These are phyloP conservation scores for Saturnispora sekii DNA, from an alignment of 805 yeast species.

Conservation along the genomic window DNA sequence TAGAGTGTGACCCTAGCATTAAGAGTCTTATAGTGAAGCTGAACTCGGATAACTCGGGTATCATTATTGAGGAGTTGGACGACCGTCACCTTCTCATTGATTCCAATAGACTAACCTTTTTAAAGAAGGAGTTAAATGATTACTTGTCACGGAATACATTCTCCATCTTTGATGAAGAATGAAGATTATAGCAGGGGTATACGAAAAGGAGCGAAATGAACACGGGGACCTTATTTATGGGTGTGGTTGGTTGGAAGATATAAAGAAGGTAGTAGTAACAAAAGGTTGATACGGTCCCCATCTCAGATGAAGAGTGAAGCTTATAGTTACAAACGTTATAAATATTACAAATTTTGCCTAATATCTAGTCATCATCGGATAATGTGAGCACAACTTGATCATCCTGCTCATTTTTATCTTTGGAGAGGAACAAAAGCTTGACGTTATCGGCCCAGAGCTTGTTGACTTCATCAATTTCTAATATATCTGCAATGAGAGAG, in stretches of 20 bases:
- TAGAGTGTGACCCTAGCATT: slow-evolving; percentile 79
- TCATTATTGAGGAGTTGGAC: slow-evolving; percentile 70
- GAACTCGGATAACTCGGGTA: slow-evolving; percentile 67
- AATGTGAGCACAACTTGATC: slow-evolving; percentile 1
- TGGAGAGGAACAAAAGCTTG: slow-evolving; percentile 21
- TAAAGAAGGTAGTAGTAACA: not conserved
- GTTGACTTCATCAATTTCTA: slow-evolving; percentile 56
- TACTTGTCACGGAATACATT: slow-evolving; percentile 76
- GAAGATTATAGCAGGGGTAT: slow-evolving; percentile 9
- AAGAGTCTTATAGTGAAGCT: slow-evolving; percentile 76
- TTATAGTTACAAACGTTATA: no score
- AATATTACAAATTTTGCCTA: no score
- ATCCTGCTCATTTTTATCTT: slow-evolving; percentile 5
- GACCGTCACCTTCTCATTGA: slow-evolving; percentile 84
- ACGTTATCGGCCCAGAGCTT: slow-evolving; percentile 28
- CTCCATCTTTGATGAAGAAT: slow-evolving; percentile 73
- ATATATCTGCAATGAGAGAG: slow-evolving; percentile 34
- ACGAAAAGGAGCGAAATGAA: no score
- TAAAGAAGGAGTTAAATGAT: slow-evolving; percentile 68
- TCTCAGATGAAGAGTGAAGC: no score
- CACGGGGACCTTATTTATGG: no score
- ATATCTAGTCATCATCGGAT: not conserved
- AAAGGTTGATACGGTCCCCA: not conserved
- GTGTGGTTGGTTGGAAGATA: no score
- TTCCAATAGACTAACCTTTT: slow-evolving; percentile 61